phyloP scores from a whole-genome alignment of 2,329 filamentous ascomycete genomes.

The Arthrobotrys sinensis region DNA sequence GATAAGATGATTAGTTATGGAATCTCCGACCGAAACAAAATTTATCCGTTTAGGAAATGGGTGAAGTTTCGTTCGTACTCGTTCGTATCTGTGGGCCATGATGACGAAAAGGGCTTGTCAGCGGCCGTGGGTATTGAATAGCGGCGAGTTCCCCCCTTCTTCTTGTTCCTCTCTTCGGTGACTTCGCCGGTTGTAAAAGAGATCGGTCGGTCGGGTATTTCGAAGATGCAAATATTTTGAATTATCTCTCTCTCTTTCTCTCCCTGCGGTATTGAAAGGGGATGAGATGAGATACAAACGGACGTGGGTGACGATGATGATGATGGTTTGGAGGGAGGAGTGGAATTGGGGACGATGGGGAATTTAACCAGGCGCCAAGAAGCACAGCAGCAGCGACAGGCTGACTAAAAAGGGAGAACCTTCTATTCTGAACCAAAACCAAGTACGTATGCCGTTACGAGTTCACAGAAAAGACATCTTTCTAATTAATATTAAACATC shows the following conservation, averaged over 20 bases:
- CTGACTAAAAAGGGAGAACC: slow-evolving; percentile 36
- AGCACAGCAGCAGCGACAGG: slow-evolving; percentile 8
- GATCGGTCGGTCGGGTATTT: no score
- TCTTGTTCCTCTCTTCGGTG: background rate
- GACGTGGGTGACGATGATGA: background rate
- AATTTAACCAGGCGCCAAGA: slow-evolving; percentile 46
- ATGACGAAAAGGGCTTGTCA: slow-evolving; percentile 9
- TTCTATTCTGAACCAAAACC: slow-evolving; percentile 5
- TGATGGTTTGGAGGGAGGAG: no score
- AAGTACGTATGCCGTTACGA: slow-evolving; percentile 17
- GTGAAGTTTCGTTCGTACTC: slow-evolving; percentile 53
- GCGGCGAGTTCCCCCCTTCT: background rate
- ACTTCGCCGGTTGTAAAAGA: background rate
- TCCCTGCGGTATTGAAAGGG: no score
- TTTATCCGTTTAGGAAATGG: slow-evolving; percentile 20
- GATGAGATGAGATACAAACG: no score
- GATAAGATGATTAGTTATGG: slow-evolving; percentile 26
- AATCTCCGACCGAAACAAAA: slow-evolving; percentile 6
- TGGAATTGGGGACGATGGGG: background rate
- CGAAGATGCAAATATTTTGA: no score
- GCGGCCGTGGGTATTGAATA: background rate
- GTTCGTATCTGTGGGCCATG: slow-evolving; percentile 64
- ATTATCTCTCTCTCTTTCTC: no score
- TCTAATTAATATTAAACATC: background rate
- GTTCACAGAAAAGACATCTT: background rate